Conservation (phyloP, 495 filamentous ascomycete genomes). For the Sabuloglossum arenarium region DNA sequence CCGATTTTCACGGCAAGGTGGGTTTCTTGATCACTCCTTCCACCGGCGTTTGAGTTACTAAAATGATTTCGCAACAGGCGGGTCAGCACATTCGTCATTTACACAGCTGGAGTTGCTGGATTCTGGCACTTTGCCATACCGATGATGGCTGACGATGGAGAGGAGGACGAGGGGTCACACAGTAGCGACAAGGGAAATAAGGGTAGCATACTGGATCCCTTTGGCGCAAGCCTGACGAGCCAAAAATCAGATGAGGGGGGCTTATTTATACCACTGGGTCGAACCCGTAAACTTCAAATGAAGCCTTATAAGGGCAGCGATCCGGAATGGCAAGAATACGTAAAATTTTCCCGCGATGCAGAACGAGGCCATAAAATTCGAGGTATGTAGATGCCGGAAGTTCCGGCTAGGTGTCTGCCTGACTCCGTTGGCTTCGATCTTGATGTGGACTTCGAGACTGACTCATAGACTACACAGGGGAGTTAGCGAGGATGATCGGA, state of each 20-base stretch:
- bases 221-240: conserved; percentile 5
- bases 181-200: neutral
- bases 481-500: conserved; percentile 27
- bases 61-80: neutral
- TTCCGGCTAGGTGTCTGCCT: neutral
- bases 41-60: neutral
- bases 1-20: conserved; percentile 5
- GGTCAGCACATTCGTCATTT: neutral
- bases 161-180: conserved; percentile 5
- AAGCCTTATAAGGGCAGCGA: conserved; percentile 36
- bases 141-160: neutral
- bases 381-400: conserved; percentile 19
- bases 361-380: conserved; percentile 25
- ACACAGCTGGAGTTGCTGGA: conserved; percentile 14
- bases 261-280: conserved; percentile 46
- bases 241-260: conserved; percentile 19
- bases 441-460: neutral
- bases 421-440: neutral
- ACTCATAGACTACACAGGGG: conserved; percentile 18
- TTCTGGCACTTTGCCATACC: neutral
- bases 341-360: conserved; percentile 32
- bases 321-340: conserved; percentile 52
- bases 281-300: conserved; percentile 25
- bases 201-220: neutral
- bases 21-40: neutral